Evolutionary conservation across 441 rosid genomes (phyloP), one percentile per base, ranked within the genome.

Genomic region (Gossypium laxum): DNA sequence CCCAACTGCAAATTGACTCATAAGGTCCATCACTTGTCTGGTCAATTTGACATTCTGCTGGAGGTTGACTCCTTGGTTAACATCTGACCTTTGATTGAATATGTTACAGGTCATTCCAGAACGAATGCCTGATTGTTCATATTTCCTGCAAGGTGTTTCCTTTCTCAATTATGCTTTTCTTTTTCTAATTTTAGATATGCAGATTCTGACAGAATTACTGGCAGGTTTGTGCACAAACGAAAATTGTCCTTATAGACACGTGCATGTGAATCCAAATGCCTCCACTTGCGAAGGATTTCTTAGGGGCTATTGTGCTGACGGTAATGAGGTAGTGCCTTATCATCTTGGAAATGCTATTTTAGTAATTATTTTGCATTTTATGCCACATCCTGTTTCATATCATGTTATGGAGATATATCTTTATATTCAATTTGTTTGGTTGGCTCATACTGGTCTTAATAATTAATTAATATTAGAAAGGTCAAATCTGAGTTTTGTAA

Each of bases 71-170:
- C 17, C 75, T 67, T 74, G 57, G 56, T 32, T 74, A 59, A 68
- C 67, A 51, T 76, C 45, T 70, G 14, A 6, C 17, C 34, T 41
- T 62, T 78, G 69, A 41, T 74, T 67, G 28, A 71, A 15, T 80
- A 75, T 71, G 67, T 74, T 81, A 82, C 90, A 92, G 99, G 88
- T 94, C 81, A 90, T 94, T 82, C 99, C 98, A 15, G 97, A 94
- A 74, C 84, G 98, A 81, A 94, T 94, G 99, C 99, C 96, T 4
- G 99, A 92, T 76, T 94, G 99, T 74, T 94, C 97, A 69, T 94
- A 85, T 82, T 94, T 82, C 83, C 68, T 89, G 85, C 99, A 88
- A 91, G 99, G 98, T 91, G 69, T 60, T 45, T 50, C 54, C 56
- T 72, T n/a, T 63, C 10, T 72, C 11, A 69, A 22, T 67, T 73